phyloP scores from a whole-genome alignment of 805 yeast genomes.

The Wickerhamomyces tratensis region DNA sequence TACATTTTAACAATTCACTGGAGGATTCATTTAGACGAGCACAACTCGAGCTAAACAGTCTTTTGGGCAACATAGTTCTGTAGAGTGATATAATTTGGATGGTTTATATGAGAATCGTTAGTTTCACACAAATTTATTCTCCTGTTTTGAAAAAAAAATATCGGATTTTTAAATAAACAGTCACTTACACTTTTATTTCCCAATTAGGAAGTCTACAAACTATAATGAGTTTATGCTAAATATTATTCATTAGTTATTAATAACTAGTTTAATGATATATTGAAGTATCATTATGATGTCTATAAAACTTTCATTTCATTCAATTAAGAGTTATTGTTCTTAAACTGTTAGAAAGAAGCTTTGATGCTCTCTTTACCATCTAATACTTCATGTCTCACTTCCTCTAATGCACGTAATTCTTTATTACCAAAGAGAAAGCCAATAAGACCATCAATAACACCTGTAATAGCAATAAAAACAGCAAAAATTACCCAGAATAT shows the following conservation, averaged over 20 bases:
- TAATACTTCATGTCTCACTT: conserved; percentile 62
- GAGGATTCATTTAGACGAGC: neutral
- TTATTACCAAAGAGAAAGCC: conserved; percentile 70
- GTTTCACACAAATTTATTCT: too few relatives aligned
- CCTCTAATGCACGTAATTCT: conserved; percentile 71
- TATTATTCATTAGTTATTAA: too few relatives aligned
- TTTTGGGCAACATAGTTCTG: neutral
- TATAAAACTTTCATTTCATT: too few relatives aligned
- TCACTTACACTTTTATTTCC: neutral
- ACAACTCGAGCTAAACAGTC: neutral
- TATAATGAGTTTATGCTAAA: too few relatives aligned
- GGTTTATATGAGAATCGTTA: too few relatives aligned
- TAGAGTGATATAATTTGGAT: neutral
- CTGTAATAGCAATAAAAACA: conserved; percentile 49
- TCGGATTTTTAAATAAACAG: too few relatives aligned
- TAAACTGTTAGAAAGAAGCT: too few relatives aligned
- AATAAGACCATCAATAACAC: conserved; percentile 66
- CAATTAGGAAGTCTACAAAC: neutral
- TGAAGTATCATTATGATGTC: too few relatives aligned
- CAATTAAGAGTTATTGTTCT: too few relatives aligned
- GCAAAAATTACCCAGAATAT: conserved; percentile 55
- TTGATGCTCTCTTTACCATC: conserved; percentile 17
- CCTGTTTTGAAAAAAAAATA: too few relatives aligned
- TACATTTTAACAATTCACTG: neutral
- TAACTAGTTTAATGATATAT: too few relatives aligned